Evolutionary conservation across 192 early-diverging fungal genomes (phyloP), one percentile per base, ranked within the genome.

Genomic region (Linnemannia schmuckeri): DNA sequence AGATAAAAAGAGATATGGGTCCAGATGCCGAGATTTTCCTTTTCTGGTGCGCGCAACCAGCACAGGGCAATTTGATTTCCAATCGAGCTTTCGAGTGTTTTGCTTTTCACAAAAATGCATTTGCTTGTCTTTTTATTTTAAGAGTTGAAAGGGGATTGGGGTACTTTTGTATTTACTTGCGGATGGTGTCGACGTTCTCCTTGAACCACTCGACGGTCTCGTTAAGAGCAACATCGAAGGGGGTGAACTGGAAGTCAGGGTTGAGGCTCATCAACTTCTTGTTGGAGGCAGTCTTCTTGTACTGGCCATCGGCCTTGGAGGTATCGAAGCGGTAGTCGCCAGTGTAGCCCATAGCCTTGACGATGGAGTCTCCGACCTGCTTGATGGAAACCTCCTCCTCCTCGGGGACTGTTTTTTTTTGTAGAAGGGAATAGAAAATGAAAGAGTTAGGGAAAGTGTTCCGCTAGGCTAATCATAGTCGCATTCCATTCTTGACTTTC

Each of bases 271-370:
- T 83, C 80, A 96, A 83, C 90, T 96, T 96, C 27, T 86, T 90
- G 81, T 96, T 96, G n/a, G 91, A 95, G 41, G 96, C 96, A 47
- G 96, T 96, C 92, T 96, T 96, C 87, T 96, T 96, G 80, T 88
- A 95, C 86, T 96, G 96, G 49, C 95, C 96, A 87, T 96, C 96
- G 30, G 94, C 89, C 82, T 92, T 92, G 41, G 91, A 89, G 54
- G 92, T 91, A 90, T 96, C 96, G 87, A 95, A 96, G 74, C 90
- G 70, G 87, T 94, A 91, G 37, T 91, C 88, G 2, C 95, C 95
- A 75, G 89, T 73, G 89, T 94, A 96, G 24, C 83, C 92, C 87
- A 96, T 85, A 30, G 93, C 91, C 30, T 91, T 88, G 44, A 95
- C 95, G 77, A 96, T 95, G n/a, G 89, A 84, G 77, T 95, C 93